Evolutionary conservation across 495 filamentous ascomycete species (phyloP).

Genomic region (Hyphodiscus hymeniophilus): DNA sequence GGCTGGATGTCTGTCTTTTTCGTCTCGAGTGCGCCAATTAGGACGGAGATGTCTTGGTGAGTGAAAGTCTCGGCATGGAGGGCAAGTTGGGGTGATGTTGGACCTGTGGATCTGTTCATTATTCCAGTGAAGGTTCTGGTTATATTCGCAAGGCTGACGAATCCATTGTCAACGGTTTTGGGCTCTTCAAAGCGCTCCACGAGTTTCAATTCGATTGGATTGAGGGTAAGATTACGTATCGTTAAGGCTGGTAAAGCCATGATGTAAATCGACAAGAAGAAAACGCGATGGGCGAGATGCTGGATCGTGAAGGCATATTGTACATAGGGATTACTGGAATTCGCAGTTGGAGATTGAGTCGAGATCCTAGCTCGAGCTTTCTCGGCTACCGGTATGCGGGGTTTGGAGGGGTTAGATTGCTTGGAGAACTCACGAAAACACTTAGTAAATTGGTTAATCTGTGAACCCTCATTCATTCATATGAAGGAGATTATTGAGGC

Average conservation of each 20-base stretch:
- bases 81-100: conserved; percentile 31
- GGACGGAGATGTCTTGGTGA: conserved; percentile 44
- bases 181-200: conserved; percentile 63
- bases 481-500: too few relatives aligned
- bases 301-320: background rate
- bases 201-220: conserved; percentile 59
- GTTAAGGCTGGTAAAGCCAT: conserved; percentile 40
- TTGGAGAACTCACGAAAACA: too few relatives aligned
- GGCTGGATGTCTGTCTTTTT: conserved; percentile 45
- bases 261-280: background rate
- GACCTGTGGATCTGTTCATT: conserved; percentile 30
- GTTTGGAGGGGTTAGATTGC: too few relatives aligned
- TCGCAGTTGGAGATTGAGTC: background rate
- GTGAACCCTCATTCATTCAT: too few relatives aligned
- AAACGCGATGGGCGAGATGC: background rate
- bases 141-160: conserved; percentile 6
- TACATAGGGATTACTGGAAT: background rate
- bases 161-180: conserved; percentile 22
- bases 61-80: conserved; percentile 47
- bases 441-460: too few relatives aligned
- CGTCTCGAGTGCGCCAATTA: conserved; percentile 49
- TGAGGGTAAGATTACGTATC: conserved; percentile 82
- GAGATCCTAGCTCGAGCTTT: too few relatives aligned
- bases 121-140: conserved; percentile 43
- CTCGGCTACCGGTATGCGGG: too few relatives aligned